phyloP scores from a whole-genome alignment of 176 grass and related monocot genomes.

The Oryza meyeriana region DNA sequence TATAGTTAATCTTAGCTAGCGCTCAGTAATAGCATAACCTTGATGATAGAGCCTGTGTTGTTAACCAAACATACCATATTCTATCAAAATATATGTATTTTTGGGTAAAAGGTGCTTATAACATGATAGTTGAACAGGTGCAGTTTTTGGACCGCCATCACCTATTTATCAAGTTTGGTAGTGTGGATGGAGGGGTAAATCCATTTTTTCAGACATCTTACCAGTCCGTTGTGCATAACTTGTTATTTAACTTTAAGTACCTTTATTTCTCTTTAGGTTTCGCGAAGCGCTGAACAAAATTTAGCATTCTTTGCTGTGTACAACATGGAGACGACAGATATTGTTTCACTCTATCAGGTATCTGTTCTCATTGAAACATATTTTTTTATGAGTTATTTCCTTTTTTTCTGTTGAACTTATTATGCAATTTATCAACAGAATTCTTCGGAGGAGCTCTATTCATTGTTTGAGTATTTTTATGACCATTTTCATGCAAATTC shows the following conservation, averaged over 20 bases:
- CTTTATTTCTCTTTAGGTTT: slow-evolving; percentile 46
- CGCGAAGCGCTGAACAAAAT: slow-evolving; percentile 70
- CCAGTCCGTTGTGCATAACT: slow-evolving; percentile 20
- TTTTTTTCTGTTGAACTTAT: slow-evolving; percentile 11
- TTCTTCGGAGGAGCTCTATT: slow-evolving; percentile 90
- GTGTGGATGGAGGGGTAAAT: slow-evolving; percentile 85
- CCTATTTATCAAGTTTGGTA: slow-evolving; percentile 98
- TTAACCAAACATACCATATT: slow-evolving; percentile 14
- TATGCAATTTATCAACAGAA: slow-evolving; percentile 62
- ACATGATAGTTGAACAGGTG: slow-evolving; percentile 72
- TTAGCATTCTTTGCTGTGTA: slow-evolving; percentile 95
- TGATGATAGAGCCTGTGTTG: slow-evolving; percentile 18
- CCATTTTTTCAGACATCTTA: slow-evolving; percentile 19
- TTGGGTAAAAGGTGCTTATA: slow-evolving; percentile 43
- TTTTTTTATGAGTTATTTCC: neutral
- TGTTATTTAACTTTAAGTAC: slow-evolving; percentile 20
- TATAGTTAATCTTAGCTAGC: slow-evolving; percentile 18
- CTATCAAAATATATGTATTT: neutral
- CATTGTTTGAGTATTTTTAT: slow-evolving; percentile 80
- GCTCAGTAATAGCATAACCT: slow-evolving; percentile 22
- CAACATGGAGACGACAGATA: slow-evolving; percentile 97
- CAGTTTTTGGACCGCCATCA: slow-evolving; percentile 95
- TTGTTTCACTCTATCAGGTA: slow-evolving; percentile 96
- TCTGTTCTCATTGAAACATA: neutral
- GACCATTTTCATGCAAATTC: slow-evolving; percentile 88